Evolutionary conservation across 768 basidiomycete genomes (phyloP).

Genomic region (Xerocomus spinulosus): DNA sequence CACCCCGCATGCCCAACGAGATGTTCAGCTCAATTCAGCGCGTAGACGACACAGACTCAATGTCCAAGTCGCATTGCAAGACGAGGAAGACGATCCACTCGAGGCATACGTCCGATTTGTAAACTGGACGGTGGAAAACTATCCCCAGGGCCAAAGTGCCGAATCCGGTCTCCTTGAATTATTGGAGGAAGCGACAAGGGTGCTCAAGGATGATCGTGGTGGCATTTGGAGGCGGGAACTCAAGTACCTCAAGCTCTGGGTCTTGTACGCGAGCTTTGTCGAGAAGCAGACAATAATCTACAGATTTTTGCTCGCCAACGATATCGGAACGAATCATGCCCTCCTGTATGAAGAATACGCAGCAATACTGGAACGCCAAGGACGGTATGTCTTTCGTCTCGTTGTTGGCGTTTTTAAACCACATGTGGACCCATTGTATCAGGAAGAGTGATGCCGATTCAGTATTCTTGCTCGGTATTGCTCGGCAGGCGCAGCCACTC

Average conservation of each 20-base stretch:
- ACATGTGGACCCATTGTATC: background rate
- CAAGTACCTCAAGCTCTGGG: conserved; percentile 91
- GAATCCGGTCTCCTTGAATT: conserved; percentile 90
- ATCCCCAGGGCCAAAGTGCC: conserved; percentile 86
- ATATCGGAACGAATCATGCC: conserved; percentile 79
- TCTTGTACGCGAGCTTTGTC: conserved; percentile 88
- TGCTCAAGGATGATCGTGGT: conserved; percentile 70
- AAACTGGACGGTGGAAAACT: conserved; percentile 90
- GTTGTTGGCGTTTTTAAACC: conserved; percentile 27
- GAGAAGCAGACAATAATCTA: conserved; percentile 87
- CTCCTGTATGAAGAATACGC: conserved; percentile 93
- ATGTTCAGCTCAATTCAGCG: conserved; percentile 60
- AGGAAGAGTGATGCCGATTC: conserved; percentile 90
- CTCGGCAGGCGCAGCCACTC: conserved; percentile 73
- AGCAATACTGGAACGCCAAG: conserved; percentile 72
- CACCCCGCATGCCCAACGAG: conserved; percentile 74
- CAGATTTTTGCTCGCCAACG: conserved; percentile 84
- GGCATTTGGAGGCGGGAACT: conserved; percentile 74
- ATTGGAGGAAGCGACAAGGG: conserved; percentile 86
- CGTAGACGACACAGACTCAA: conserved; percentile 67
- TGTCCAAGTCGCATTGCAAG: conserved; percentile 61
- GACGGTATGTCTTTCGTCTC: conserved; percentile 55
- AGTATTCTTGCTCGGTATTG: conserved; percentile 83
- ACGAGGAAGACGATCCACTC: conserved; percentile 77
- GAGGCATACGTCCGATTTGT: conserved; percentile 86